Base-by-base conservation (phyloP, 2,329 filamentous ascomycete species). In the Corniculantispora saksenae region DNA sequence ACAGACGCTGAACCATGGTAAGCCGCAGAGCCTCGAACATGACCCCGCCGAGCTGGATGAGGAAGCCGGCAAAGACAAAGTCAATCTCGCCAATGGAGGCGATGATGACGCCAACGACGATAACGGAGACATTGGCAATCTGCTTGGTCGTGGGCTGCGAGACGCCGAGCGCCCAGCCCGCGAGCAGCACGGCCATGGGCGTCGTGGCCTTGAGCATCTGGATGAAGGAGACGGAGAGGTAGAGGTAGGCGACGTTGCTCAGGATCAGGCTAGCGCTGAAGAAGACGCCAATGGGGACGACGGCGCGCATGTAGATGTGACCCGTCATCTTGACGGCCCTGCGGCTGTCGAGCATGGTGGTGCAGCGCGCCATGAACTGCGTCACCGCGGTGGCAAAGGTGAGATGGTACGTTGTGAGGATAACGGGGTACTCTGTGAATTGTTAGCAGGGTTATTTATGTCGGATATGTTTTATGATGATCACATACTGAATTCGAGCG, bases 141-240 rank as follows among this genome's bases (percentile, higher is more conserved):
- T 93, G 91, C 82, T 89, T 94, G 71, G 95, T 77, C 81, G 93
- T 96, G 62, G 93, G 91, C 67, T 92, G 88, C 17, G 92, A 88
- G 60, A 97, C 88, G 66, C 93, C 92, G 73, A 98, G 89, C 61
- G 85, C 83, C 94, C 95, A 98, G 70, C 93, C 92, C 48, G 92
- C 91, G 70, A 98, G 80, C 47, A 99, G 88, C 61, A 98, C 94
- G 62, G 93, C 94, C 66, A 98, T 94, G 19, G 95, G 95, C 38
- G 92, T 98, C 51, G 93, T 97, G 70, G 95, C 95, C 91, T 98
- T 98, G 79, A 98, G 89, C 94, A 98, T 98, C 84, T 98, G 94
- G 74, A 98, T 98, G 79, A 98, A 98, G 67, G 94, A 91, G 66
- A 98, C 94, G 70, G 91, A 95, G 67, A 98, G 87, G 80, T 97